phyloP scores from a whole-genome alignment of 1,284 basidiomycete genomes.

The Ustilago hordei region DNA sequence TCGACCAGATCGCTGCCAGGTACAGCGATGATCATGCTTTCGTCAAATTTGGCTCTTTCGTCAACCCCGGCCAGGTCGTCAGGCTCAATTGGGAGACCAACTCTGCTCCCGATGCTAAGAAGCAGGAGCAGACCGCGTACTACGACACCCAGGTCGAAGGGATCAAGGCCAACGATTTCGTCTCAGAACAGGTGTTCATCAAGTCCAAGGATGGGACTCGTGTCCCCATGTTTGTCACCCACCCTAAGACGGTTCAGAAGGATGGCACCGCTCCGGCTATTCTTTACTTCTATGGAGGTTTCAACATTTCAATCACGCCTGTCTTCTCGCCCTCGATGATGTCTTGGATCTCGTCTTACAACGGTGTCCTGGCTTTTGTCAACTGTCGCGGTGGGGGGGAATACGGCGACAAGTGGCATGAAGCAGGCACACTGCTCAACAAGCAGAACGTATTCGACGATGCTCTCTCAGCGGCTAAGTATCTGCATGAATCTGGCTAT shows the following conservation, averaged over 20 bases:
- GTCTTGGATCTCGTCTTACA: slow-evolving; percentile 81
- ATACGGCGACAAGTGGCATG: slow-evolving; percentile 78
- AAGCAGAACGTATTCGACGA: slow-evolving; percentile 81
- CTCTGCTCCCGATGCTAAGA: slow-evolving; percentile 58
- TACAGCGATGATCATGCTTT: slow-evolving; percentile 79
- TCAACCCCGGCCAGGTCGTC: slow-evolving; percentile 77
- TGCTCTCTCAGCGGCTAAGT: slow-evolving; percentile 74
- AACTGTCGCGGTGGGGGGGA: slow-evolving; percentile 81
- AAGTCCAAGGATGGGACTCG: slow-evolving; percentile 82
- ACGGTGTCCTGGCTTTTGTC: slow-evolving; percentile 78
- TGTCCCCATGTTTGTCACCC: slow-evolving; percentile 87
- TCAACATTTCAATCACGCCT: slow-evolving; percentile 78
- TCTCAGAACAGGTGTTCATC: slow-evolving; percentile 76
- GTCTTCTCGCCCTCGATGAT: slow-evolving; percentile 80
- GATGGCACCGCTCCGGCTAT: slow-evolving; percentile 83
- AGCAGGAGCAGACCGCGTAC: slow-evolving; percentile 72
- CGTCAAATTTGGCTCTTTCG: slow-evolving; percentile 78
- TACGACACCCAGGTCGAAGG: slow-evolving; percentile 77
- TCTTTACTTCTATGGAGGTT: slow-evolving; percentile 77
- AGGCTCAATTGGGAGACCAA: slow-evolving; percentile 55
- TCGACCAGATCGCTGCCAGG: slow-evolving; percentile 73
- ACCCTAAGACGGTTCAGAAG: slow-evolving; percentile 78
- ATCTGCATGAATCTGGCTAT: slow-evolving; percentile 79
- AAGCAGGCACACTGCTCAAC: slow-evolving; percentile 62
- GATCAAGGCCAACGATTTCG: slow-evolving; percentile 79